Percentiles rank a stretch among this genome's conserved stretches.
These are phyloP conservation scores for Tolypocladium nubicola DNA, from an alignment of 2,329 filamentous ascomycete genomes.

Conservation along the genomic window DNA sequence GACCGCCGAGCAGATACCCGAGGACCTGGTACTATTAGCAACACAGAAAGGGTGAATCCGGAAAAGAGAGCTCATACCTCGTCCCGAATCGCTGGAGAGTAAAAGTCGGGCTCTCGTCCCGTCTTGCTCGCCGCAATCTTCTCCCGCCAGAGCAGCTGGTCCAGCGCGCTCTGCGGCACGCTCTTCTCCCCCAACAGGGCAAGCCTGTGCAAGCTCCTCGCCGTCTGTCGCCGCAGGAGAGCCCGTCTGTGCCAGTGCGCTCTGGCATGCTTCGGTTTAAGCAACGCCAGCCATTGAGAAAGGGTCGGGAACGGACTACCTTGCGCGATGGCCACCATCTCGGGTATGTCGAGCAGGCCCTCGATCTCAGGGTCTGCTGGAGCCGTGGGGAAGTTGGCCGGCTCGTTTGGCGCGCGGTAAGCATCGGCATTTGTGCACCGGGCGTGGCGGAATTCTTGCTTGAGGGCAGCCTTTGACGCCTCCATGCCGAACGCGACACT, in stretches of 20 bases:
- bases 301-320: conserved; percentile 10
- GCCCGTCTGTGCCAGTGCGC: conserved; percentile 13
- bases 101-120: conserved; percentile 18
- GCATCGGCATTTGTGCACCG: not conserved
- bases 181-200: not conserved
- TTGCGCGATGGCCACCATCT: conserved; percentile 14
- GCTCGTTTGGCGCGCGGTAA: not conserved
- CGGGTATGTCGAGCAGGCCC: conserved; percentile 11
- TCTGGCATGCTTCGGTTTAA: conserved; percentile 13
- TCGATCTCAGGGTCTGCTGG: conserved; percentile 9
- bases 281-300: conserved; percentile 11
- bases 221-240: conserved; percentile 11
- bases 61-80: conserved; percentile 13
- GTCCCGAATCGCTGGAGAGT: conserved; percentile 21
- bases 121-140: conserved; percentile 17
- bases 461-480: conserved; percentile 8
- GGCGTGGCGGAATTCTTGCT: conserved; percentile 6
- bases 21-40: conserved; percentile 9
- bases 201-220: conserved; percentile 10
- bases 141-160: conserved; percentile 24
- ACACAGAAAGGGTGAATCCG: not conserved
- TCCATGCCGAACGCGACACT: conserved; percentile 21
- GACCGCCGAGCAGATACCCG: conserved; percentile 18
- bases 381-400: conserved; percentile 7
- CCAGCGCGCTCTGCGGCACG: conserved; percentile 14